A percentile compares a stretch with the other conserved stretches of the same genome.
Conservation (phyloP, 768 basidiomycete species). For the Artomyces pyxidatus region DNA sequence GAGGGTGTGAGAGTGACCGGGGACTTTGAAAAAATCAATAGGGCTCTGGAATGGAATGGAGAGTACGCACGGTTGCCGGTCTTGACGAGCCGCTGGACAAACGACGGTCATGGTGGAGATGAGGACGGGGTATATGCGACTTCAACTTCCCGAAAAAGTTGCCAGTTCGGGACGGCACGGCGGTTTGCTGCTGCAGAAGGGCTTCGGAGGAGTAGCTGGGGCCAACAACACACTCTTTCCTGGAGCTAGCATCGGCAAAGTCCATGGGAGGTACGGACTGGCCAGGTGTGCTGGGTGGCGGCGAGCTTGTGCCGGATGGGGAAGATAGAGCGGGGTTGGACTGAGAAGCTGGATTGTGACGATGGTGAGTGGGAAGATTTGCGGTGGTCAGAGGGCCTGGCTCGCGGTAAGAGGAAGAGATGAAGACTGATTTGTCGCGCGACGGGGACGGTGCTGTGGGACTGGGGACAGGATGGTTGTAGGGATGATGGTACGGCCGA, state of each 20-base stretch:
- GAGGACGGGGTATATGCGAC: slow-evolving; percentile 16
- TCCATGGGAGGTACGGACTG: slow-evolving; percentile 37
- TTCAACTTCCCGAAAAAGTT: slow-evolving; percentile 17
- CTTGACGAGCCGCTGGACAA: slow-evolving; percentile 22
- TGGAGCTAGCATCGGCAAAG: slow-evolving; percentile 29
- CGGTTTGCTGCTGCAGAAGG: slow-evolving; percentile 27
- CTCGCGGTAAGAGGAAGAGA: slow-evolving; percentile 17
- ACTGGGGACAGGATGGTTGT: slow-evolving; percentile 20
- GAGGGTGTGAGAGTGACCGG: slow-evolving; percentile 18
- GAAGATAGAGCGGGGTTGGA: slow-evolving; percentile 58
- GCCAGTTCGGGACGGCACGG: slow-evolving; percentile 21
- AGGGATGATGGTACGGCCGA: slow-evolving; percentile 14
- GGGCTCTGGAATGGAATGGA: background rate
- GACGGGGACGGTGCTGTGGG: slow-evolving; percentile 23
- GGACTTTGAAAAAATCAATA: slow-evolving; percentile 16
- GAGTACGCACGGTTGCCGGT: slow-evolving; percentile 24
- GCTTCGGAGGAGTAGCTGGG: slow-evolving; percentile 26
- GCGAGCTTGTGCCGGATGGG: slow-evolving; percentile 62
- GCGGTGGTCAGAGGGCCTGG: slow-evolving; percentile 30
- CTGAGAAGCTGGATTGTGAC: slow-evolving; percentile 25
- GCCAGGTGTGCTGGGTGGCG: slow-evolving; percentile 61
- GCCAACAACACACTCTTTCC: slow-evolving; percentile 19
- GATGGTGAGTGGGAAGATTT: slow-evolving; percentile 23
- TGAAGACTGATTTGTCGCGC: slow-evolving; percentile 17
- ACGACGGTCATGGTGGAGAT: slow-evolving; percentile 17